Evolutionary conservation across 768 basidiomycete genomes (phyloP), one percentile per base, ranked within the genome.

Genomic region (Boletus edulis): DNA sequence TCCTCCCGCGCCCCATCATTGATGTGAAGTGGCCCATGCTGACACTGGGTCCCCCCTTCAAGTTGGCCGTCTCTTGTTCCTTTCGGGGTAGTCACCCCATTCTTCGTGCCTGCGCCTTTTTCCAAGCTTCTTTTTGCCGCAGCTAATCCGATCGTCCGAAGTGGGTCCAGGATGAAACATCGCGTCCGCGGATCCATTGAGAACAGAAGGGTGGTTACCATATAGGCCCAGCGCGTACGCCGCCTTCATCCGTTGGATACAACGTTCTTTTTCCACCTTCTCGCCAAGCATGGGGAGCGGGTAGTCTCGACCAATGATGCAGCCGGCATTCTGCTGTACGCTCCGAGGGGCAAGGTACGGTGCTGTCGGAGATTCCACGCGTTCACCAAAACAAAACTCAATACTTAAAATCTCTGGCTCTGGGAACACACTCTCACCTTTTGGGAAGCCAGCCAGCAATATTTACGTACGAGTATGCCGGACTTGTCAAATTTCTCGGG

Each of bases 131-230:
- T 49, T 60, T 60, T 46, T 12, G 55, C 62, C 65, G 62, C 66
- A 49, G 56, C 43, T 52, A 38, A 62, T 56, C 67, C 65, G 67
- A 64, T 64, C 57, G 50, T 58, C 38, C 46, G 31, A 56, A 44
- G 39, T 37, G 31, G 18, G 44, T 49, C 45, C 32, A 56, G 29
- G 54, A 29, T 58, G 60, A 67, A 64, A 58, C 59, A 53, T 52
- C 51, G 65, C 61, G 47, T 51, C 57, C 63, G 69, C 59, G 67
- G 69, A 60, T 62, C 71, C 63, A 52, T 44, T 46, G 14, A 51
- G 54, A 47, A 49, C 49, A 51, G 51, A 55, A 54, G 59, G 46
- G 29, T 50, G 20, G 47, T 57, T 64, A 50, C 62, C 66, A 65
- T 62, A 67, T 31, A 48, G 37, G 32, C 51, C 49, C 3, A 57